Base-by-base conservation (phyloP, 768 basidiomycete genomes). In the Cyclocybe cylindracea region DNA sequence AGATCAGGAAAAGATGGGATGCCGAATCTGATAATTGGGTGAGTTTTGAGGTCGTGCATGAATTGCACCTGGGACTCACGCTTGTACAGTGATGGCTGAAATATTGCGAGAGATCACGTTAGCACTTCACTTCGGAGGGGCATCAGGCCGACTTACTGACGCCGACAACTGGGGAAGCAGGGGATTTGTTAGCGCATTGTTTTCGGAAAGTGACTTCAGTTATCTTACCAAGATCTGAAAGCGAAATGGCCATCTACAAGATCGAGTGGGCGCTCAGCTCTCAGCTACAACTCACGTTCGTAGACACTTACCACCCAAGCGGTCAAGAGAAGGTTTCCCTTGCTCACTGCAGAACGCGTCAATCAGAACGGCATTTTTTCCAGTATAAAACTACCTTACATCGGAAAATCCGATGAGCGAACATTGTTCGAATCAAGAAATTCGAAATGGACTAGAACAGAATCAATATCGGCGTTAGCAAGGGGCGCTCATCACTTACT, bases 381-480 rank as follows among this genome's bases (percentile, higher is more conserved):
- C 24, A 24, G 4, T 45, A 24, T 7, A 39, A 18, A 45, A 52
- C 7, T 14, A 38, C 68, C 79, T 60, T 63, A 84, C 84, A 57
- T 53, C 68, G 70, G 66, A 74, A 84, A 16, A 84, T 69, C 5
- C 82, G 72, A 45, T 63, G 66, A 19, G 78, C 73, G 56, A 82
- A 85, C 69, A 83, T 70, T 33, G 74, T 63, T 39, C 79, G 76
- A 36, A 84, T 75, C 39, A 79, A 65, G 54, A 78, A 80, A 56
- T 83, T 74, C 10, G 76, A 75, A 37, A 79, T 45, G 0, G 75
- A 70, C 83, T 84, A 48, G 18, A 50, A 18, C 9, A 49, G 33
- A 43, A n/a, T 40, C 3, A 46, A 24, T 42, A 31, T 42, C 11
- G 39, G 41, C 24, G 32, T 31, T 6, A 14, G 45, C 10, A 13